Percentiles rank a stretch among this genome's conserved stretches.
Evolutionary conservation across 1,284 basidiomycete species (phyloP).

Genomic region (Pseudozyma sp.): DNA sequence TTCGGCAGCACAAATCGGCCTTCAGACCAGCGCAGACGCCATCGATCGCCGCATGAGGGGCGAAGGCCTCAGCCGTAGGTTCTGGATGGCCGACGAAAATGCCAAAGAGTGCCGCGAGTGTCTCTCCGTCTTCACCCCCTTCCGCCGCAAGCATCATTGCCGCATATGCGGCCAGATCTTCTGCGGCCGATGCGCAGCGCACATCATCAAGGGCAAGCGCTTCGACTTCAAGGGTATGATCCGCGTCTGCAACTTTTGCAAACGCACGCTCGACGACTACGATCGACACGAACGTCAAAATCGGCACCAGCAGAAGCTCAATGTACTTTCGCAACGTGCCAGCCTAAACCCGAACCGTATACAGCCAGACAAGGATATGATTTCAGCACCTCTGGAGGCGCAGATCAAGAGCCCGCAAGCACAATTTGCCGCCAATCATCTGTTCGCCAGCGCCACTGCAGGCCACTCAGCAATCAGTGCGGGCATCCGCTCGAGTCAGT

Average conservation of each 20-base stretch:
- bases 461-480: slow-evolving; percentile 26
- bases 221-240: slow-evolving; percentile 93
- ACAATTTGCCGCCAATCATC: slow-evolving; percentile 62
- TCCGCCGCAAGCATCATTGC: slow-evolving; percentile 67
- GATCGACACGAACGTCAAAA: slow-evolving; percentile 57
- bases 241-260: slow-evolving; percentile 91
- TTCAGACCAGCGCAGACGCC: slow-evolving; percentile 61
- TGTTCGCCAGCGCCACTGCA: slow-evolving; percentile 52
- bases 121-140: slow-evolving; percentile 62
- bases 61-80: slow-evolving; percentile 63
- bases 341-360: slow-evolving; percentile 41
- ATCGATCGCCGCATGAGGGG: slow-evolving; percentile 60
- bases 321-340: slow-evolving; percentile 25
- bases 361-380: slow-evolving; percentile 56
- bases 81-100: slow-evolving; percentile 78
- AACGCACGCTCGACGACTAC: slow-evolving; percentile 85
- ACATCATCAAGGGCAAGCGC: slow-evolving; percentile 92
- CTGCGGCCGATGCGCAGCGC: slow-evolving; percentile 80
- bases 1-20: slow-evolving; percentile 42
- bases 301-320: slow-evolving; percentile 31
- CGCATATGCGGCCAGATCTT: slow-evolving; percentile 68
- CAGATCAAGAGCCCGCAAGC: slow-evolving; percentile 56
- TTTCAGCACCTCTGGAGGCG: slow-evolving; percentile 69
- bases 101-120: slow-evolving; percentile 78
- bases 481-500: slow-evolving; percentile 19